These are phyloP conservation scores for Naematelia aurantialba DNA, from an alignment of 768 basidiomycete species.

Conservation along the genomic window DNA sequence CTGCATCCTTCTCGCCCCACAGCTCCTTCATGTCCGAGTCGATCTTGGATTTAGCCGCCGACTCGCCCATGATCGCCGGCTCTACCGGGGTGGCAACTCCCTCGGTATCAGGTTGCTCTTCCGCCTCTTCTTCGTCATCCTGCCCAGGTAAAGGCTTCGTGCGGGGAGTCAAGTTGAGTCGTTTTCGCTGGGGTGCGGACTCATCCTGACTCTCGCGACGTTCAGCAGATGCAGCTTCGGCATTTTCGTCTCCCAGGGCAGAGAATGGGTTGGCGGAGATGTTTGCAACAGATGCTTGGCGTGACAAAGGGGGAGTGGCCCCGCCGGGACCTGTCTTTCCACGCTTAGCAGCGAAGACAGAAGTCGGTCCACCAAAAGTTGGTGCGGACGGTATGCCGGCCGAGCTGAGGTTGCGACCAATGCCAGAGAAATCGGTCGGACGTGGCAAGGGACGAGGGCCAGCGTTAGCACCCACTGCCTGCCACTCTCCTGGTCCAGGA, in stretches of 20 bases:
- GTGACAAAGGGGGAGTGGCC: constrained; percentile 65
- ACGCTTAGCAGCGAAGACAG: constrained; percentile 61
- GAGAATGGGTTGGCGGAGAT: constrained; percentile 79
- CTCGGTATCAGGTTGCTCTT: constrained; percentile 52
- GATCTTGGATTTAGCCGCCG: constrained; percentile 69
- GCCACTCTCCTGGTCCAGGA: constrained; percentile 70
- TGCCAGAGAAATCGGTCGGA: constrained; percentile 40
- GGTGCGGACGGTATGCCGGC: constrained; percentile 55
- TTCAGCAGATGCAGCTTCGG: constrained; percentile 27
- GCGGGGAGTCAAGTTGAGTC: constrained; percentile 73
- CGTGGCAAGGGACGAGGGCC: constrained; percentile 55
- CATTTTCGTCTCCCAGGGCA: constrained; percentile 56
- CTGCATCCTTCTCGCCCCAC: constrained; percentile 58
- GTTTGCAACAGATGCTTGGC: constrained; percentile 73
- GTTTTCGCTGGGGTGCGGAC: constrained; percentile 64
- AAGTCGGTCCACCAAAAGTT: constrained; percentile 79
- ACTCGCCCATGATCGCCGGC: constrained; percentile 59
- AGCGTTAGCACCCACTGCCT: constrained; percentile 58
- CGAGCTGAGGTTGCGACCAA: constrained; percentile 55
- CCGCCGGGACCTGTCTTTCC: constrained; percentile 60
- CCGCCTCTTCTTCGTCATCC: constrained; percentile 55
- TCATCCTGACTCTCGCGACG: constrained; percentile 30
- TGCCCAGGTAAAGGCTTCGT: constrained; percentile 60
- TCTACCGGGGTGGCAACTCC: constrained; percentile 47
- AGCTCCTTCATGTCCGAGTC: constrained; percentile 78